A percentile compares a stretch with the other conserved stretches of the same genome.
Evolutionary conservation across 2,329 filamentous ascomycete genomes (phyloP).

Genomic region (Pseudocercospora eumusae): DNA sequence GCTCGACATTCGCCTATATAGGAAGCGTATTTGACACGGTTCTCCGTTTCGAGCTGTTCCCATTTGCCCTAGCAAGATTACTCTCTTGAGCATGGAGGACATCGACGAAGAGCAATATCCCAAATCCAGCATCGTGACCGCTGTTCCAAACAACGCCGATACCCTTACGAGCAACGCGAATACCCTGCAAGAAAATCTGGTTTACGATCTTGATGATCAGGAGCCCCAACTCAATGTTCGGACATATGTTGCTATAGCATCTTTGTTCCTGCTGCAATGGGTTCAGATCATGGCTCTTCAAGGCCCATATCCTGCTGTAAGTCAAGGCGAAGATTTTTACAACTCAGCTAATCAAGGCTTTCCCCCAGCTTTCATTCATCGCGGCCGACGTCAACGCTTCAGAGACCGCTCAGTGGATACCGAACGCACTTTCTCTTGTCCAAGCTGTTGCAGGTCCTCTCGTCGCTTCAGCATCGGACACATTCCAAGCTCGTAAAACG

Average conservation of each 20-base stretch:
- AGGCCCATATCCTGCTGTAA: conserved; percentile 23
- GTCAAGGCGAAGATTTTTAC: neutral
- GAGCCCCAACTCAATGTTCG: conserved; percentile 23
- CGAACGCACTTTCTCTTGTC: conserved; percentile 23
- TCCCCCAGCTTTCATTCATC: conserved; percentile 16
- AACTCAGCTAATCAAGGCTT: neutral
- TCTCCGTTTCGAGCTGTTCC: neutral
- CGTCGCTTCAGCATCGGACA: conserved; percentile 25
- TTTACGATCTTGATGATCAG: conserved; percentile 12
- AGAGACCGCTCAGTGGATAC: conserved; percentile 23
- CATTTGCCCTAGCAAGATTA: neutral
- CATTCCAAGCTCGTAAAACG: conserved; percentile 26
- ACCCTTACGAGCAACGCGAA: neutral
- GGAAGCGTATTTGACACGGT: neutral
- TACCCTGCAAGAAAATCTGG: neutral
- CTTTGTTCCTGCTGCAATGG: conserved; percentile 24
- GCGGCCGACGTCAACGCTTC: conserved; percentile 14
- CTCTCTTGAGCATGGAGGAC: neutral
- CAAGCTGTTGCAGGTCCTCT: conserved; percentile 26
- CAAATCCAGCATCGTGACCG: neutral
- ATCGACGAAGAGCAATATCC: neutral
- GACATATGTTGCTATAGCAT: conserved; percentile 20
- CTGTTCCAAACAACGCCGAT: too few species aligned
- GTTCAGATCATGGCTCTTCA: conserved; percentile 24
- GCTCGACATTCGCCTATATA: neutral